phyloP scores from a whole-genome alignment of 805 yeast genomes.

The Schizosaccharomyces japonicus region DNA sequence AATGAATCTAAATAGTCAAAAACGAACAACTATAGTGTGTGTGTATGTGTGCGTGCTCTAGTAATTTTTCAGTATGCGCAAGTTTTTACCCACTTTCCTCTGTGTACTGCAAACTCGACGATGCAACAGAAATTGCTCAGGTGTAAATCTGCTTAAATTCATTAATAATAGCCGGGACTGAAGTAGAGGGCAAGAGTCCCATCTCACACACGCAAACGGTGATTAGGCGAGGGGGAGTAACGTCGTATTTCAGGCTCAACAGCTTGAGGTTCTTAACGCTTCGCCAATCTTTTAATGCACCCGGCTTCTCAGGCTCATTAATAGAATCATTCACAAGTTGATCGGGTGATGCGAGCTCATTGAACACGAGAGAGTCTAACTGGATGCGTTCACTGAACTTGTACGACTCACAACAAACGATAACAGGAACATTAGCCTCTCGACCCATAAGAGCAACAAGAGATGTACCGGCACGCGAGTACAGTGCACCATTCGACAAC shows the following conservation, averaged over 20 bases:
- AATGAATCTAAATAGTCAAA: no score
- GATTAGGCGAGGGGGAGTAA: conserved; percentile 81
- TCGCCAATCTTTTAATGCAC: conserved; percentile 12
- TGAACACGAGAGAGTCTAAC: conserved; percentile 80
- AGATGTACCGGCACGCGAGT: conserved; percentile 87
- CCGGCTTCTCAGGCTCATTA: conserved; percentile 8
- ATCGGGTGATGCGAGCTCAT: conserved; percentile 34
- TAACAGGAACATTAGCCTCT: conserved; percentile 70
- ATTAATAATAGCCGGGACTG: conserved; percentile 87
- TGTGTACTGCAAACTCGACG: no score
- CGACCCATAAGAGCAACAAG: conserved; percentile 77
- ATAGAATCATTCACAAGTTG: conserved; percentile 15
- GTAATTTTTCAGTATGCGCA: no score
- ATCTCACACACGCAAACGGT: conserved; percentile 89
- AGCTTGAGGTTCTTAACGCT: conserved; percentile 29
- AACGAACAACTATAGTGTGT: no score
- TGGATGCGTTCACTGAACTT: conserved; percentile 90
- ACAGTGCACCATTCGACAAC: conserved; percentile 79
- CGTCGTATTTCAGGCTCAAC: conserved; percentile 70
- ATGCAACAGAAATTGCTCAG: no score
- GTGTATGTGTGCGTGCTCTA: no score
- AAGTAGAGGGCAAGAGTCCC: conserved; percentile 91
- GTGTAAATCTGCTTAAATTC: conserved; percentile 38
- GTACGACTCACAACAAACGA: conserved; percentile 85
- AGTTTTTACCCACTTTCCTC: no score